phyloP scores from a whole-genome alignment of 1,139 yeast species.

The Zygoascus hellenicus region DNA sequence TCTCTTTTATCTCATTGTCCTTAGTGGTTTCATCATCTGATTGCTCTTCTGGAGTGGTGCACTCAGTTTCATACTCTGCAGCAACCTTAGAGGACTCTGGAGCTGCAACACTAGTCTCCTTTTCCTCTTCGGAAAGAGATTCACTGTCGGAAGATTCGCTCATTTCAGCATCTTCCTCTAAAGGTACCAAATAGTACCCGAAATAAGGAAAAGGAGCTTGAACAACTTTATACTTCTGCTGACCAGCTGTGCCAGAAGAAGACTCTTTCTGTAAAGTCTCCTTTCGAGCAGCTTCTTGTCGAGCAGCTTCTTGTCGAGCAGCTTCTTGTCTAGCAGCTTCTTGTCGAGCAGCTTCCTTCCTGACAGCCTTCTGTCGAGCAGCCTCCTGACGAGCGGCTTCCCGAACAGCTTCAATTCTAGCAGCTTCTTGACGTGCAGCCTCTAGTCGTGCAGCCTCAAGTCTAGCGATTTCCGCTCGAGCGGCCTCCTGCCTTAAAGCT shows the following conservation, averaged over 20 bases:
- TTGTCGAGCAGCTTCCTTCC: neutral
- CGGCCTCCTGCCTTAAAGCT: neutral
- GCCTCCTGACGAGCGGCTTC: neutral
- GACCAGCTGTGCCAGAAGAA: neutral
- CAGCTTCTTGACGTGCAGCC: slow-evolving; percentile 2
- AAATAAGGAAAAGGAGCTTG: slow-evolving; percentile 6
- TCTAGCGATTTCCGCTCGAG: neutral
- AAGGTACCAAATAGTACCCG: slow-evolving; percentile 5
- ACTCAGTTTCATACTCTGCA: too few species aligned
- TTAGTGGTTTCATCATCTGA: too few species aligned
- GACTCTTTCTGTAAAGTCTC: neutral
- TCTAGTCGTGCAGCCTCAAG: neutral
- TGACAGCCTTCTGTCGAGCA: neutral
- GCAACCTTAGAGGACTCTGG: neutral
- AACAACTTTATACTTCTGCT: slow-evolving; percentile 8
- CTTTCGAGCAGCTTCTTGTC: neutral
- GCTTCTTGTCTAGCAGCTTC: neutral
- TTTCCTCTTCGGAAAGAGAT: neutral
- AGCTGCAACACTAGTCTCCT: neutral
- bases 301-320: slow-evolving; percentile 5
- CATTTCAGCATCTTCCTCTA: slow-evolving; percentile 7
- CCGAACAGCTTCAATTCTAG: neutral
- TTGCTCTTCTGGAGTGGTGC: too few species aligned
- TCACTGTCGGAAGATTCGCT: neutral
- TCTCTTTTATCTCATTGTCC: neutral